Percentiles rank a stretch among this genome's conserved stretches.
Conservation (phyloP, 805 yeast species). For the Kuraishia capsulata region DNA sequence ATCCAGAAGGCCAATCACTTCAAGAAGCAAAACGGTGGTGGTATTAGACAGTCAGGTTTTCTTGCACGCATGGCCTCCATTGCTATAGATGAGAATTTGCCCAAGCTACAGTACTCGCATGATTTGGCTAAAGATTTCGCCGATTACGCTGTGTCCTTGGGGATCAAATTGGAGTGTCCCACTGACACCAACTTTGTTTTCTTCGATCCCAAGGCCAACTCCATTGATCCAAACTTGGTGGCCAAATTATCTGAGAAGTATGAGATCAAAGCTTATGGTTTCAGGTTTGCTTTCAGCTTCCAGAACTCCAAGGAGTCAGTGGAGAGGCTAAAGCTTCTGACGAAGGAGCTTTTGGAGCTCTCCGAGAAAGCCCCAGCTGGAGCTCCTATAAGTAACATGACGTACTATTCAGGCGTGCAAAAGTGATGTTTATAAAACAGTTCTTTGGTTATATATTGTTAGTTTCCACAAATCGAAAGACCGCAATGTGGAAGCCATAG, state of each 20-base stretch:
- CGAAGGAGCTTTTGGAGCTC: conserved; percentile 45
- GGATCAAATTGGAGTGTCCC: conserved; percentile 57
- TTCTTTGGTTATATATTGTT: too few relatives aligned
- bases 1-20: conserved; percentile 73
- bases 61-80: conserved; percentile 69
- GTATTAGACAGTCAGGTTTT: conserved; percentile 82
- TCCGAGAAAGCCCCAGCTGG: conserved; percentile 43
- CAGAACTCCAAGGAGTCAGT: conserved; percentile 49
- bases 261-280: conserved; percentile 58
- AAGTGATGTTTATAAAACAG: too few relatives aligned
- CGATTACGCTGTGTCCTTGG: conserved; percentile 39
- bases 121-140: conserved; percentile 40
- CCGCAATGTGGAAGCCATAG: too few relatives aligned
- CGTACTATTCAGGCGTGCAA: background rate
- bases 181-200: conserved; percentile 81
- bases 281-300: conserved; percentile 74
- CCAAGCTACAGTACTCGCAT: conserved; percentile 43
- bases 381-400: background rate
- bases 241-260: conserved; percentile 43
- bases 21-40: conserved; percentile 90
- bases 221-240: conserved; percentile 37
- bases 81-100: conserved; percentile 69
- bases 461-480: too few relatives aligned
- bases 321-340: conserved; percentile 46
- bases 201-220: conserved; percentile 44